These are phyloP conservation scores for Babesia bigemina DNA, from an alignment of 169 alveolate species.

Conservation along the genomic window DNA sequence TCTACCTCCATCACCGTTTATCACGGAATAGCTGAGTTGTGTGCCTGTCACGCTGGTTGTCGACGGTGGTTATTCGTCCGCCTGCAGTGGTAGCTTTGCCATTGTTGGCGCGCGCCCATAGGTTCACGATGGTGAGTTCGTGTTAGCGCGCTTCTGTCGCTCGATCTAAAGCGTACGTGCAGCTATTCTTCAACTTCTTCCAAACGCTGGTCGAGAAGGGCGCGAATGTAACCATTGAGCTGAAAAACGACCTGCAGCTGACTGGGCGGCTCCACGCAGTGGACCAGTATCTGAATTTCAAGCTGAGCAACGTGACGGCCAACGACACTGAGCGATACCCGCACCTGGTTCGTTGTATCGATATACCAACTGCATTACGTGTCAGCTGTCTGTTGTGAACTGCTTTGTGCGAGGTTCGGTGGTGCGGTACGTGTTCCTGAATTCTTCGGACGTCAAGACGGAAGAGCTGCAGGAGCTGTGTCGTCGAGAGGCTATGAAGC, in stretches of 20 bases:
- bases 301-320: slow-evolving; percentile 88
- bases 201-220: slow-evolving; percentile 89
- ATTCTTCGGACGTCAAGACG: slow-evolving; percentile 86
- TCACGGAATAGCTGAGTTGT: too few relatives aligned
- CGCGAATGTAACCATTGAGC: slow-evolving; percentile 90
- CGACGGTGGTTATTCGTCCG: too few relatives aligned
- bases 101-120: too few relatives aligned
- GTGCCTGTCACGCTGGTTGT: too few relatives aligned
- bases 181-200: slow-evolving; percentile 89
- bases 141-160: background rate
- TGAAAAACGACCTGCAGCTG: slow-evolving; percentile 91
- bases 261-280: slow-evolving; percentile 90
- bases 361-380: background rate
- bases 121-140: slow-evolving; percentile 22
- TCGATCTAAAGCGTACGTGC: background rate
- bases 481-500: slow-evolving; percentile 80
- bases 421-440: slow-evolving; percentile 91
- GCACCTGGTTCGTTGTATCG: slow-evolving; percentile 79
- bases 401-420: slow-evolving; percentile 95
- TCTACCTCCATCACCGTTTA: too few relatives aligned
- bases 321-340: slow-evolving; percentile 89
- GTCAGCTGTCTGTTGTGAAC: slow-evolving; percentile 81
- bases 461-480: slow-evolving; percentile 90
- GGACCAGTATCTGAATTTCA: slow-evolving; percentile 91
- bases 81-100: too few relatives aligned